Conservation (phyloP, 257 asterid species). For the Parsonsia alboflavescens region DNA sequence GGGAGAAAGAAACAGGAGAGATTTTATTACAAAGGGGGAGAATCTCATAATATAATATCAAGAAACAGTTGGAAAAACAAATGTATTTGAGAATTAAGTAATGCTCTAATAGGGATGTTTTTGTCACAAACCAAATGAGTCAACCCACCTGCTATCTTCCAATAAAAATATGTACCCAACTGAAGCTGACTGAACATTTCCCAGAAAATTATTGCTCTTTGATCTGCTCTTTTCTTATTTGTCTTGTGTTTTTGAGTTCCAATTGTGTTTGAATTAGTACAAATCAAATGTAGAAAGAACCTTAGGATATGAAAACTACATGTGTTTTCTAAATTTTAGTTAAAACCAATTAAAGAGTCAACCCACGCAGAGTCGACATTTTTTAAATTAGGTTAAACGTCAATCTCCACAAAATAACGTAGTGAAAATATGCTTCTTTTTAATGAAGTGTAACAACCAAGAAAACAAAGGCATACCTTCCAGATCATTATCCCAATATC, state of each 20-base stretch:
- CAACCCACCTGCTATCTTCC: constrained; percentile 8
- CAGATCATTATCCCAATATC: constrained; percentile 91
- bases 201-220: not conserved
- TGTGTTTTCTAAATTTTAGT: not conserved
- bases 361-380: not conserved
- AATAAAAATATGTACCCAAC: constrained; percentile 1
- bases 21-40: constrained; percentile 23
- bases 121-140: constrained; percentile 6
- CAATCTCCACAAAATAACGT: too few species aligned
- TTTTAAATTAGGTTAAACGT: too few species aligned
- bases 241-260: not conserved
- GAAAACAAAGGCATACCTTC: constrained; percentile 50
- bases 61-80: constrained; percentile 21
- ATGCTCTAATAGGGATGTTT: constrained; percentile 5
- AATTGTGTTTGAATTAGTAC: not conserved
- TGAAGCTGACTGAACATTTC: constrained; percentile 6
- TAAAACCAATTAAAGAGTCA: too few species aligned
- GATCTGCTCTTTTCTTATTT: not conserved
- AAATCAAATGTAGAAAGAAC: not conserved
- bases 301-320: not conserved
- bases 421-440: too few species aligned
- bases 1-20: constrained; percentile 4
- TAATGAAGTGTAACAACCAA: too few species aligned
- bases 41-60: constrained; percentile 35
- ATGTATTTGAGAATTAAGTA: constrained; percentile 12